Percentiles rank a stretch among this genome's conserved stretches.
These are phyloP conservation scores for Mitragyna speciosa DNA, from an alignment of 257 asterid species.

Conservation along the genomic window DNA sequence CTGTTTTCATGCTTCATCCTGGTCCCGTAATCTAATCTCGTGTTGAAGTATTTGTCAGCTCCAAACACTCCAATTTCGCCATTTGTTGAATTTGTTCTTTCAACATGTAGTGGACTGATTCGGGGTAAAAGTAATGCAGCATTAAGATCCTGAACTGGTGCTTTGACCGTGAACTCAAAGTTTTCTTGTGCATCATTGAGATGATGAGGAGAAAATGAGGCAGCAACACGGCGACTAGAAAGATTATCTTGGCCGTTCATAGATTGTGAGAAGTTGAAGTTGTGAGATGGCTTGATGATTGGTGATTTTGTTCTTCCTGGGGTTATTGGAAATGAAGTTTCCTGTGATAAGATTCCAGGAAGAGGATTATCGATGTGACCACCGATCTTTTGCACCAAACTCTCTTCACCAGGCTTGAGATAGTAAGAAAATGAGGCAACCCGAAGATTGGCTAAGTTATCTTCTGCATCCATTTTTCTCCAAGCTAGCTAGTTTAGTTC, in stretches of 20 bases:
- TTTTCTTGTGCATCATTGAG: slow-evolving; percentile 41
- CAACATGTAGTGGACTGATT: slow-evolving; percentile 5
- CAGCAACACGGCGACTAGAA: slow-evolving; percentile 34
- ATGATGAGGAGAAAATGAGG: slow-evolving; percentile 37
- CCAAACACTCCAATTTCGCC: slow-evolving; percentile 66
- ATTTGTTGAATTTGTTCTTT: slow-evolving; percentile 32
- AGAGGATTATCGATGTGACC: slow-evolving; percentile 38
- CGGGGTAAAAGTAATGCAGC: slow-evolving; percentile 42
- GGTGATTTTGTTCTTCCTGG: slow-evolving; percentile 31
- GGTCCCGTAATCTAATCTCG: slow-evolving; percentile 44
- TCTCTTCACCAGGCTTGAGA: slow-evolving; percentile 59
- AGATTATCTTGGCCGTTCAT: slow-evolving; percentile 23
- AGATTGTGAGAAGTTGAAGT: slow-evolving; percentile 21
- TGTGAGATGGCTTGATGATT: slow-evolving; percentile 29
- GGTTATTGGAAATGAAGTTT: slow-evolving; percentile 24
- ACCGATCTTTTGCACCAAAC: slow-evolving; percentile 35
- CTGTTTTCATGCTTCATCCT: slow-evolving; percentile 1
- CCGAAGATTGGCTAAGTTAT: slow-evolving; percentile 46
- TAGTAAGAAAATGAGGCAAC: slow-evolving; percentile 83
- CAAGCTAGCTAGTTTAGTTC: background rate
- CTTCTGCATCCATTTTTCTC: slow-evolving; percentile 54
- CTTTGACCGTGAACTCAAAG: slow-evolving; percentile 42
- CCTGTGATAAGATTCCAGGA: slow-evolving; percentile 19
- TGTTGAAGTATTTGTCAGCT: slow-evolving; percentile 84
- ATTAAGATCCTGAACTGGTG: slow-evolving; percentile 46